Evolutionary conservation across 2,329 filamentous ascomycete genomes (phyloP).

Genomic region (Cercospora sesami): DNA sequence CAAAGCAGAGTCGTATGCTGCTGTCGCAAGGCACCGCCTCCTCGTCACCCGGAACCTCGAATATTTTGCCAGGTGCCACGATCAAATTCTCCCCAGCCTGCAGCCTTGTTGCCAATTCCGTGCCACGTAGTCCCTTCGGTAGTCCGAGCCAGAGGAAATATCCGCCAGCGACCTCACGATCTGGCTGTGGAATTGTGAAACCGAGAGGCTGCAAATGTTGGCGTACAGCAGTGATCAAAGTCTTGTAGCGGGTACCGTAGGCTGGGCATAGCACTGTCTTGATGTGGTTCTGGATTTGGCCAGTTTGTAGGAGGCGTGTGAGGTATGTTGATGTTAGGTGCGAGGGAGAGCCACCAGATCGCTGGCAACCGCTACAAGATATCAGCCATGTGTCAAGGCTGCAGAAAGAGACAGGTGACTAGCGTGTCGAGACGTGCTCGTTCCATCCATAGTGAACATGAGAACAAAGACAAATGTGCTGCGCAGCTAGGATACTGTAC

Average conservation of each 20-base stretch:
- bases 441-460: background rate
- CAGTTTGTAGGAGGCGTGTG: constrained; percentile 54
- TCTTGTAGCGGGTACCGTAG: constrained; percentile 55
- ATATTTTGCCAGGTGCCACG: constrained; percentile 68
- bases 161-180: constrained; percentile 64
- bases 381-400: constrained; percentile 15
- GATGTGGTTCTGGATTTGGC: constrained; percentile 57
- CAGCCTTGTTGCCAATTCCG: constrained; percentile 58
- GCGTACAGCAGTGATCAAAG: constrained; percentile 61
- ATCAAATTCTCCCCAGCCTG: constrained; percentile 64
- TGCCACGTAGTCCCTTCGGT: constrained; percentile 55
- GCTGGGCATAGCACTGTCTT: constrained; percentile 54
- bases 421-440: background rate
- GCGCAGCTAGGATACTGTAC: background rate
- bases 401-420: constrained; percentile 1
- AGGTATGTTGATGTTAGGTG: constrained; percentile 61
- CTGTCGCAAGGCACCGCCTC: constrained; percentile 54
- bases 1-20: constrained; percentile 67
- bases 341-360: constrained; percentile 61
- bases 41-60: constrained; percentile 57
- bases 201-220: constrained; percentile 63
- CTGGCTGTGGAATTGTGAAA: constrained; percentile 50
- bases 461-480: background rate
- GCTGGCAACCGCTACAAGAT: constrained; percentile 50
- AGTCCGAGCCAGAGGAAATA: constrained; percentile 83